phyloP scores from a whole-genome alignment of 1,284 basidiomycete genomes.

The Hemileia vastatrix region DNA sequence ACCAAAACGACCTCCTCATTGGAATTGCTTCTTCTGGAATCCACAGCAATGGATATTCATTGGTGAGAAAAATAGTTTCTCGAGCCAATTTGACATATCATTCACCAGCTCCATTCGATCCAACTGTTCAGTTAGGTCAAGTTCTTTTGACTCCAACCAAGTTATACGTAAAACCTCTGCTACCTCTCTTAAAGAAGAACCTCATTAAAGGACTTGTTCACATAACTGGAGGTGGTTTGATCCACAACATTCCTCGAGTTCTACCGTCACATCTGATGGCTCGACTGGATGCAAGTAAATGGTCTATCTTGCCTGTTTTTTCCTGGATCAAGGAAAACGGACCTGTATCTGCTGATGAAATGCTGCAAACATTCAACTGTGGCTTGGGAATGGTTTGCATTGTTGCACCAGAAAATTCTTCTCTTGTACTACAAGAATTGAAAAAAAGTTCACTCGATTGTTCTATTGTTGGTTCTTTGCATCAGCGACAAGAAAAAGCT shows the following conservation, averaged over 20 bases:
- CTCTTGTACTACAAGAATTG: too few relatives aligned
- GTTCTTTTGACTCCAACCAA: slow-evolving; percentile 75
- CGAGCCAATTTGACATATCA: slow-evolving; percentile 58
- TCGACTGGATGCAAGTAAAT: too few relatives aligned
- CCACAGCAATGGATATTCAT: slow-evolving; percentile 96
- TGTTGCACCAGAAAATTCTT: too few relatives aligned
- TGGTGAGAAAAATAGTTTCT: slow-evolving; percentile 78
- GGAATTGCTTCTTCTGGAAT: slow-evolving; percentile 81
- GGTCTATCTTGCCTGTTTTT: too few relatives aligned
- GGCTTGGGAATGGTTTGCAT: too few relatives aligned
- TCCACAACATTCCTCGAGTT: slow-evolving; percentile 88
- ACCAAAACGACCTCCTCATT: slow-evolving; percentile 74
- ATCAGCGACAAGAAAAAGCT: too few relatives aligned
- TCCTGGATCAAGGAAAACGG: too few relatives aligned
- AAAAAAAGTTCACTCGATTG: too few relatives aligned
- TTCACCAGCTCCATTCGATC: slow-evolving; percentile 65
- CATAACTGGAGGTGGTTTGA: slow-evolving; percentile 96
- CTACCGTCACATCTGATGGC: too few relatives aligned
- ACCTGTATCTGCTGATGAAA: too few relatives aligned
- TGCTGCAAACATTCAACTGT: too few relatives aligned
- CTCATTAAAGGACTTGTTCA: slow-evolving; percentile 92
- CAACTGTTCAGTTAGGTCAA: slow-evolving; percentile 57
- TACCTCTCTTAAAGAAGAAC: slow-evolving; percentile 66
- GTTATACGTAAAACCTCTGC: slow-evolving; percentile 77
- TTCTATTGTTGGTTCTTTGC: too few relatives aligned